These are phyloP conservation scores for Hirschfeldia incana DNA, from an alignment of 345 rosid species.

Conservation along the genomic window DNA sequence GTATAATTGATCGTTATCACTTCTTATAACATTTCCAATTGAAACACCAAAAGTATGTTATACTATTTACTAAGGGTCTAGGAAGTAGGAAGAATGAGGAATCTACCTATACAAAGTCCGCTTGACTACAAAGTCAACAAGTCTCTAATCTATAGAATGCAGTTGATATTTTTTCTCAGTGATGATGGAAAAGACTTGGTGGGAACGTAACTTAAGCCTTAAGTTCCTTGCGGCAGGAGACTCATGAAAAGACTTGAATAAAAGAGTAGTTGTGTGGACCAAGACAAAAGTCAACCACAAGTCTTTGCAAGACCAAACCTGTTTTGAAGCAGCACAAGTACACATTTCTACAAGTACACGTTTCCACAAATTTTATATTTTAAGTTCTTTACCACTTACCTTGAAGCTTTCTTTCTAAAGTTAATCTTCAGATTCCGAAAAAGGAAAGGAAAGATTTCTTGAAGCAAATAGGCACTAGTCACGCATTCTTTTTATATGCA, in stretches of 20 bases:
- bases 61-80: neutral
- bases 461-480: neutral
- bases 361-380: neutral
- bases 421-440: neutral
- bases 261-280: slow-evolving; percentile 30
- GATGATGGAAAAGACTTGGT: neutral
- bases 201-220: slow-evolving; percentile 29
- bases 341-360: neutral
- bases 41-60: too few species aligned
- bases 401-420: slow-evolving; percentile 25
- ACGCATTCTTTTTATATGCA: neutral
- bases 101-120: neutral
- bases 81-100: neutral
- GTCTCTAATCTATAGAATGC: neutral
- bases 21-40: neutral
- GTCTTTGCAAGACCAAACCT: slow-evolving; percentile 24
- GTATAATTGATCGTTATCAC: neutral
- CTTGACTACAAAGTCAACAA: slow-evolving; percentile 10
- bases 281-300: slow-evolving; percentile 39
- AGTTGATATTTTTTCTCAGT: neutral
- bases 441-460: neutral
- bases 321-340: neutral
- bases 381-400: neutral
- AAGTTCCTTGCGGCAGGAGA: slow-evolving; percentile 26
- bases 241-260: neutral